phyloP scores from a whole-genome alignment of 345 rosid genomes.

The Corchorus capsularis region DNA sequence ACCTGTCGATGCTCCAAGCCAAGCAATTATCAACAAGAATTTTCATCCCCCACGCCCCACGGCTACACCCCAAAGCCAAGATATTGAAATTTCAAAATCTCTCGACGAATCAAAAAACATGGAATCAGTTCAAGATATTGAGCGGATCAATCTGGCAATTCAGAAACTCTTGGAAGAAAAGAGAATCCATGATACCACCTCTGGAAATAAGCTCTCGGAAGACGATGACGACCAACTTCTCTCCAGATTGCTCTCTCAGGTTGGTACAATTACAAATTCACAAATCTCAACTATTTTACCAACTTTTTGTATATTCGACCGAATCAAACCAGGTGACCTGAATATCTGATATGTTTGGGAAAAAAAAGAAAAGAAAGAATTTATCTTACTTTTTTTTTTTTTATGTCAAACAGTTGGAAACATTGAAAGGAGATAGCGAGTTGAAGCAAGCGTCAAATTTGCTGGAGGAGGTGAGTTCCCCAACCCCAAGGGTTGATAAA shows the following conservation, averaged over 20 bases:
- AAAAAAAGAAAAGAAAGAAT: no score
- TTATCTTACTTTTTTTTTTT: neutral
- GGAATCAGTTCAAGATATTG: constrained; percentile 47
- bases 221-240: constrained; percentile 53
- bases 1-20: neutral
- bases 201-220: constrained; percentile 29
- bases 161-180: constrained; percentile 51
- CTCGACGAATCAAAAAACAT: constrained; percentile 1
- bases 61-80: neutral
- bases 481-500: no score
- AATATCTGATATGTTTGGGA: no score
- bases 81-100: neutral
- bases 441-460: no score
- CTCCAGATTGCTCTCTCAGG: constrained; percentile 65
- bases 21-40: neutral
- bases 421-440: constrained; percentile 3
- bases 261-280: constrained; percentile 7
- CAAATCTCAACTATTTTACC: neutral
- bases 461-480: no score
- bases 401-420: constrained; percentile 13
- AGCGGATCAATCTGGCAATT: constrained; percentile 48
- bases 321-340: no score
- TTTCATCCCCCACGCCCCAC: neutral
- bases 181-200: constrained; percentile 36
- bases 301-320: no score